These are phyloP conservation scores for Pleoardoris graminearum DNA, from an alignment of 2,329 filamentous ascomycete genomes.

Conservation along the genomic window DNA sequence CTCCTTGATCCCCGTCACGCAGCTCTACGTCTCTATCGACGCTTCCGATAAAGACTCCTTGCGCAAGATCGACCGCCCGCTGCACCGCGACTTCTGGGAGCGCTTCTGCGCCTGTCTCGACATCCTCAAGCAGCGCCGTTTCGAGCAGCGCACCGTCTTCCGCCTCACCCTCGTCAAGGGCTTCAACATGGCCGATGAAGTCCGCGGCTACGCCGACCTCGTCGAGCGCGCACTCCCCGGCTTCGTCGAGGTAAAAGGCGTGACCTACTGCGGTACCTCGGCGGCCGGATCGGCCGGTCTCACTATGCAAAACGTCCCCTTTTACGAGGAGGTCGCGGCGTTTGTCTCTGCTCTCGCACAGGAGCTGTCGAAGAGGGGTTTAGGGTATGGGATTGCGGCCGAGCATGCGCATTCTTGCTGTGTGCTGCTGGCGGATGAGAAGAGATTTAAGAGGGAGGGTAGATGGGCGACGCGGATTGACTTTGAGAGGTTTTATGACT, in stretches of 20 bases:
- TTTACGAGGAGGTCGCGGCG: slow-evolving; percentile 84
- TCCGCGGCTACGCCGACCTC: slow-evolving; percentile 83
- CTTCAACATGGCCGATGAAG: slow-evolving; percentile 96
- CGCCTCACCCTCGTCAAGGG: slow-evolving; percentile 94
- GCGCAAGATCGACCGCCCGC: slow-evolving; percentile 83
- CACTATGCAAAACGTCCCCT: slow-evolving; percentile 97
- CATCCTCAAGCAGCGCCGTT: slow-evolving; percentile 80
- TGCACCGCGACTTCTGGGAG: slow-evolving; percentile 98
- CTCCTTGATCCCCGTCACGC: slow-evolving; percentile 81
- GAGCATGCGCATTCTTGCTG: slow-evolving; percentile 97
- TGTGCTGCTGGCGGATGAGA: slow-evolving; percentile 75
- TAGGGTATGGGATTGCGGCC: slow-evolving; percentile 87
- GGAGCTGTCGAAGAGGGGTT: slow-evolving; percentile 68
- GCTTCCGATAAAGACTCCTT: slow-evolving; percentile 88
- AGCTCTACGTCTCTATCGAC: slow-evolving; percentile 95
- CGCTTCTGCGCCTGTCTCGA: slow-evolving; percentile 89
- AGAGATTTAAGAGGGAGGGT: slow-evolving; percentile 73
- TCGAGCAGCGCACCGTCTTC: slow-evolving; percentile 90
- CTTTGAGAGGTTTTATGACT: slow-evolving; percentile 83
- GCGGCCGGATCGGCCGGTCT: slow-evolving; percentile 82
- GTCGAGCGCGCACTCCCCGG: slow-evolving; percentile 85
- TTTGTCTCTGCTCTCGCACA: slow-evolving; percentile 78
- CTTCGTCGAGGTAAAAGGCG: slow-evolving; percentile 94
- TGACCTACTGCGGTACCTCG: slow-evolving; percentile 93
- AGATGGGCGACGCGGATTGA: slow-evolving; percentile 93